phyloP scores from a whole-genome alignment of 441 rosid species.

The Breynia disticha region DNA sequence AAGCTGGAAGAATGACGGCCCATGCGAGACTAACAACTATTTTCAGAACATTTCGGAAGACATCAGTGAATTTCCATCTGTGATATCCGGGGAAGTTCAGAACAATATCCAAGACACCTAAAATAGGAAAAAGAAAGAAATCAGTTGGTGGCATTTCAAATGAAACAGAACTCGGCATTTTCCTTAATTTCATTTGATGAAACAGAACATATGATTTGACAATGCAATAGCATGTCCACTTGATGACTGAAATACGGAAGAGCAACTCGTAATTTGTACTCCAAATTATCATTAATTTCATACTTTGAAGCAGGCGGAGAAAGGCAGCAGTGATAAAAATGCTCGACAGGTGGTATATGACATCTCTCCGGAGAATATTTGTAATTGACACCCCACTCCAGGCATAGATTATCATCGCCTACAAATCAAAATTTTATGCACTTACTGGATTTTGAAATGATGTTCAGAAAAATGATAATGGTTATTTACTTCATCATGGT shows the following conservation, averaged over 20 bases:
- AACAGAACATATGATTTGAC: too few relatives aligned
- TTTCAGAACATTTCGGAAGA: slow-evolving; percentile 70
- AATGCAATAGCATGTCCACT: too few relatives aligned
- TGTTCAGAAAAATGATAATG: not conserved
- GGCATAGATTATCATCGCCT: slow-evolving; percentile 87
- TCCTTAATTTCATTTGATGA: too few relatives aligned
- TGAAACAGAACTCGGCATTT: not conserved
- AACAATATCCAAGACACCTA: slow-evolving; percentile 83
- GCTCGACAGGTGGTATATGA: slow-evolving; percentile 67
- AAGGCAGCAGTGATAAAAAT: slow-evolving; percentile 91
- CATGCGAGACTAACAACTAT: slow-evolving; percentile 70
- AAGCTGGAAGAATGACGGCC: slow-evolving; percentile 68
- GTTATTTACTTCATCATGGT: slow-evolving; percentile 8
- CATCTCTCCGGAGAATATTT: slow-evolving; percentile 51
- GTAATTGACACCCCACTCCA: slow-evolving; percentile 53
- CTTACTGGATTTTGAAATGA: not conserved
- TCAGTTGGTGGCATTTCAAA: slow-evolving; percentile 8
- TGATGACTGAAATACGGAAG: too few relatives aligned
- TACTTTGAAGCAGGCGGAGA: slow-evolving; percentile 89
- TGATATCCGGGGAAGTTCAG: slow-evolving; percentile 95
- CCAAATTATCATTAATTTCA: slow-evolving; percentile 9
- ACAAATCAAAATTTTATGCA: slow-evolving; percentile 18
- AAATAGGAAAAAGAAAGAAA: slow-evolving; percentile 17
- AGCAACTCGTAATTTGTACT: too few relatives aligned
- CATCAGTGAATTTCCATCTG: slow-evolving; percentile 77